Evolutionary conservation across 257 asterid genomes (phyloP), one percentile per base, ranked within the genome.

Genomic region (Gentiana dahurica): DNA sequence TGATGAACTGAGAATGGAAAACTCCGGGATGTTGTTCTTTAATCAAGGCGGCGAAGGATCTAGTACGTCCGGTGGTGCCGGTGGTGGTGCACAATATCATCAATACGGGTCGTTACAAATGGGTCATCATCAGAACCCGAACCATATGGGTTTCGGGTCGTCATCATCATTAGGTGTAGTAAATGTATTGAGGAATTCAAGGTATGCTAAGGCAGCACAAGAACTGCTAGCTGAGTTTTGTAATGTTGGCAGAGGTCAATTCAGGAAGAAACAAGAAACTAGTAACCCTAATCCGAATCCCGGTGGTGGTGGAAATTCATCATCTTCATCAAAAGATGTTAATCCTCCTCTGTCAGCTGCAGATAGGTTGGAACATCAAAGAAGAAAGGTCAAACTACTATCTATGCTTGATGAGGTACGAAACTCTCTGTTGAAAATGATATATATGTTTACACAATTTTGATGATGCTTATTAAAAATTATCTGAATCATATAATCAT

Each of bases 351-450:
- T 85, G 64, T 81, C 97, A 13, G 77, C 95, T 53, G 72, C 94
- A 8, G 99, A 89, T 68, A 76, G 96, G 69, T 78, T 93, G 12
- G 99, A 93, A 57, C 96, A 93, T 72, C 97, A 89, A 68, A 69
- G 95, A 49, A 76, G 97, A 68, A 93, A 93, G 94, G 96, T 89
- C 95, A 93, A 93, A 89, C 86, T 93, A 12, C 61, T 89, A 62
- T 72, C 97, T 35, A 93, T 93, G 97, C 97, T 89, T 71, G 97
- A 93, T 69, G 99, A 93, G 97, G 99, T 73, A 81, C 34, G 95
- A 79, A 71, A 46, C 46, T 41, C 6, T 39, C 24, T 24, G 24
- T 24, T 24, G 24, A 24, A 24, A 24, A 24, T 24, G 24, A 24
- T 24, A 24, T 24, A 24, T 24, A 24, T 24, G 24, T 24, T 24